Evolutionary conservation across 352 stramenopile genomes (phyloP).

Genomic region (Pythium sp.): DNA sequence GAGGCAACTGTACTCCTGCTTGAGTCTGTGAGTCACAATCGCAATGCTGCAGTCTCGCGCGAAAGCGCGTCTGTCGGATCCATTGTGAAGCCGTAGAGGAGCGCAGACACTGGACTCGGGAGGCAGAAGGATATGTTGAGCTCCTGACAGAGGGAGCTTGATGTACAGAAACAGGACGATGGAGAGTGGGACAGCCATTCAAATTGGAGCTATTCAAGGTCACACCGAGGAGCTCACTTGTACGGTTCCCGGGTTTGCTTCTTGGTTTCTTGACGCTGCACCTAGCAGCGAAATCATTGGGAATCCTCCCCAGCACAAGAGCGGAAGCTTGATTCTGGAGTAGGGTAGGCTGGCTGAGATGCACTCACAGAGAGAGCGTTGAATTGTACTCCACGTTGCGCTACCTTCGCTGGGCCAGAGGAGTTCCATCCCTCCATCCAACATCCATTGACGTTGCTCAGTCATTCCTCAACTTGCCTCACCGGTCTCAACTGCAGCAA

Average conservation of each 20-base stretch:
- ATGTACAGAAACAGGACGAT: neutral
- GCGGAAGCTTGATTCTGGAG: neutral
- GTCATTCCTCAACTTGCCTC: slow-evolving; percentile 11
- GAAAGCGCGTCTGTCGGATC: neutral
- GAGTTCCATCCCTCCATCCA: neutral
- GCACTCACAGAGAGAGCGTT: neutral
- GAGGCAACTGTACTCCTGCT: too few relatives aligned
- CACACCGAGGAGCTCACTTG: neutral
- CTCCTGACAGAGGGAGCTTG: neutral
- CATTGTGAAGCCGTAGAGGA: slow-evolving; percentile 2
- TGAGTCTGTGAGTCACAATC: too few relatives aligned
- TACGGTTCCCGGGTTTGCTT: too few relatives aligned
- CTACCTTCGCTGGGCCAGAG: too few relatives aligned
- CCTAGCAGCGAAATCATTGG: neutral
- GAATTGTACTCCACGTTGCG: too few relatives aligned
- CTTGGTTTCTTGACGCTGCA: neutral
- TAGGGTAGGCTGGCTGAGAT: too few relatives aligned
- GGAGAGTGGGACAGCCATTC: too few relatives aligned
- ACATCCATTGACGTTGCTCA: neutral
- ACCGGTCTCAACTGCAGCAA: neutral
- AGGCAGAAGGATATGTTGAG: slow-evolving; percentile 1
- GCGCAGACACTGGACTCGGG: neutral
- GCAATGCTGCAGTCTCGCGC: too few relatives aligned
- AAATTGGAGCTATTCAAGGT: too few relatives aligned
- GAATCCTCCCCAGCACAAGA: neutral